phyloP scores from a whole-genome alignment of 2,329 filamentous ascomycete genomes.

The Cladosporium halotolerans region DNA sequence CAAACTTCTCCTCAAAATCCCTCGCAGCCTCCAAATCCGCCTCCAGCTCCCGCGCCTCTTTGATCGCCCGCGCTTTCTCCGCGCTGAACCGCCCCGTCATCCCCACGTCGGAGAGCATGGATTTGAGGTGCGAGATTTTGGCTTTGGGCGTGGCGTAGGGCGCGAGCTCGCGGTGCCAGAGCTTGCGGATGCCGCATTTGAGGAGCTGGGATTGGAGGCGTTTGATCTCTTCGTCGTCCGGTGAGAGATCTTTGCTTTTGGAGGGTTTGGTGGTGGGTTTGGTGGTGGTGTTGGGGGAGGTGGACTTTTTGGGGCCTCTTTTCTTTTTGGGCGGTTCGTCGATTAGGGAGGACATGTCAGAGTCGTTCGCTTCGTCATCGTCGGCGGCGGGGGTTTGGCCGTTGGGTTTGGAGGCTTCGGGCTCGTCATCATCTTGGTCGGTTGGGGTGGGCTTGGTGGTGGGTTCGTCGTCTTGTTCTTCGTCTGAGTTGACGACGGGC shows the following conservation, averaged over 20 bases:
- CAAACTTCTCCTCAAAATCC: constrained; percentile 76
- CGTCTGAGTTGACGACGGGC: constrained; percentile 6
- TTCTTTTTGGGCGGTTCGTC: constrained; percentile 64
- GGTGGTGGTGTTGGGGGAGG: constrained; percentile 26
- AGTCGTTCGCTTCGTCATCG: constrained; percentile 35
- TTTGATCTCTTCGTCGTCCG: constrained; percentile 76
- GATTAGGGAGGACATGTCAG: constrained; percentile 67
- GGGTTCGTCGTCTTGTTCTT: constrained; percentile 16
- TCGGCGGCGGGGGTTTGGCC: constrained; percentile 2
- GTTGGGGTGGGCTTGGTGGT: constrained; percentile 7
- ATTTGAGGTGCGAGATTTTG: constrained; percentile 76
- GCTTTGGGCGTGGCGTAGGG: constrained; percentile 64
- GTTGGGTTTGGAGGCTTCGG: constrained; percentile 13
- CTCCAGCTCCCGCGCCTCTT: constrained; percentile 74
- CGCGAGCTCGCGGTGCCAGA: constrained; percentile 83
- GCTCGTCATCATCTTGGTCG: not conserved
- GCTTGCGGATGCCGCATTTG: constrained; percentile 87
- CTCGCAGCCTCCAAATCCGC: constrained; percentile 80
- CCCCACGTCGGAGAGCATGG: constrained; percentile 71
- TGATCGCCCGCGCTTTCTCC: constrained; percentile 78
- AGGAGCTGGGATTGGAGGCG: constrained; percentile 76
- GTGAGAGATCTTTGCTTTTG: constrained; percentile 38
- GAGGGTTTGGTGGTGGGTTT: constrained; percentile 40
- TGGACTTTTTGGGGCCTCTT: constrained; percentile 38
- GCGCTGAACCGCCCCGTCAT: constrained; percentile 87